Percentiles rank a stretch among this genome's conserved stretches.
phyloP scores from a whole-genome alignment of 2,329 filamentous ascomycete genomes.

The Aspergillus costaricaensis region DNA sequence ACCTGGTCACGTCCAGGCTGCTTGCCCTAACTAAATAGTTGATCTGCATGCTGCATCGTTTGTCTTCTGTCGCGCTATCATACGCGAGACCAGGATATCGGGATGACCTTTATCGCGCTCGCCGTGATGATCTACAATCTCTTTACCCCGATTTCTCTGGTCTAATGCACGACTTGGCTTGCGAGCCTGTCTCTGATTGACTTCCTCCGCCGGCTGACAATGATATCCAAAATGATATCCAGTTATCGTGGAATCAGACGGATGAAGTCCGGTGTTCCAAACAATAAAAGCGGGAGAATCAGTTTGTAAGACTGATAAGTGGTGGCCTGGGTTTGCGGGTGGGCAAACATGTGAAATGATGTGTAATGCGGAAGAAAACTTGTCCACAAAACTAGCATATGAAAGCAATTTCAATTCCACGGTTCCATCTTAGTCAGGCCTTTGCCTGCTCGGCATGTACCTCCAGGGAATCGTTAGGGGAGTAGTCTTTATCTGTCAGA shows the following conservation, averaged over 20 bases:
- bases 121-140: constrained; percentile 30
- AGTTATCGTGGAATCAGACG: constrained; percentile 17
- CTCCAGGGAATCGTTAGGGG: not conserved
- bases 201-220: constrained; percentile 22
- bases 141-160: constrained; percentile 27
- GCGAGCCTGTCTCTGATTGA: constrained; percentile 26
- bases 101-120: constrained; percentile 15
- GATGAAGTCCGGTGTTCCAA: constrained; percentile 9
- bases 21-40: constrained; percentile 75
- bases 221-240: constrained; percentile 20
- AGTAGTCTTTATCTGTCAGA: not conserved
- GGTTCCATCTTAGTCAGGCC: not conserved
- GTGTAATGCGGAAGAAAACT: constrained; percentile 24
- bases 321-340: constrained; percentile 30
- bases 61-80: constrained; percentile 29
- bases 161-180: constrained; percentile 22
- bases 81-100: constrained; percentile 20
- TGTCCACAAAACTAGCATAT: constrained; percentile 7
- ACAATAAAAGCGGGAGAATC: constrained; percentile 18
- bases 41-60: constrained; percentile 23
- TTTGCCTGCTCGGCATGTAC: not conserved
- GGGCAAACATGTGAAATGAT: constrained; percentile 25
- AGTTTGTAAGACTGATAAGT: constrained; percentile 21
- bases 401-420: constrained; percentile 5
- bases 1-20: constrained; percentile 86